Conservation (phyloP, 129 eudicot species). For the Erigeron canadensis region DNA sequence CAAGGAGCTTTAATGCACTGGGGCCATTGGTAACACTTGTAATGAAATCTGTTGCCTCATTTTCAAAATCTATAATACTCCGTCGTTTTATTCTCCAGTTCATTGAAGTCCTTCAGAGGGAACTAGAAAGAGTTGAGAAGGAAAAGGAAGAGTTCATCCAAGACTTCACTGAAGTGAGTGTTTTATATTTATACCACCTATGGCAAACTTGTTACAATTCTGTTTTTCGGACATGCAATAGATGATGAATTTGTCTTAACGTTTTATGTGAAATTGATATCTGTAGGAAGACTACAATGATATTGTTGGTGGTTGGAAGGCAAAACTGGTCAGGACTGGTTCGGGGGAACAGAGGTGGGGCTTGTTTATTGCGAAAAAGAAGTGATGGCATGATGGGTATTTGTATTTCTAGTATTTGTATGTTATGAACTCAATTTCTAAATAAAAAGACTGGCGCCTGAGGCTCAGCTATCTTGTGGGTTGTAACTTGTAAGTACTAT, state of each 20-base stretch:
- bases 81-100: conserved; percentile 44
- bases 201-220: neutral
- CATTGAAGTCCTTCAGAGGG: conserved; percentile 71
- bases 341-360: conserved; percentile 98
- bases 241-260: neutral
- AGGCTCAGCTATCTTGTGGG: conserved; percentile 21
- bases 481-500: conserved; percentile 29
- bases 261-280: conserved; percentile 17
- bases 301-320: conserved; percentile 95
- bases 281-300: conserved; percentile 85
- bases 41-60: neutral
- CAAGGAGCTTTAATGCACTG: neutral
- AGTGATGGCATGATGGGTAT: conserved; percentile 33
- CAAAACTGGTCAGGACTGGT: conserved; percentile 74
- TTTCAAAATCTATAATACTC: neutral
- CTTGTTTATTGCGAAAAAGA: conserved; percentile 75
- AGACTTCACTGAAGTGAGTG: conserved; percentile 82
- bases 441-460: conserved; percentile 30
- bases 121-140: conserved; percentile 77
- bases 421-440: conserved; percentile 1
- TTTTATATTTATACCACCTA: neutral
- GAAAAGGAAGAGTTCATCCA: conserved; percentile 72
- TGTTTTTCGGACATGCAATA: neutral
- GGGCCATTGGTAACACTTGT: neutral
- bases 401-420: conserved; percentile 23